These are phyloP conservation scores for Sungouiella thailandica DNA, from an alignment of 805 yeast species.

Conservation along the genomic window DNA sequence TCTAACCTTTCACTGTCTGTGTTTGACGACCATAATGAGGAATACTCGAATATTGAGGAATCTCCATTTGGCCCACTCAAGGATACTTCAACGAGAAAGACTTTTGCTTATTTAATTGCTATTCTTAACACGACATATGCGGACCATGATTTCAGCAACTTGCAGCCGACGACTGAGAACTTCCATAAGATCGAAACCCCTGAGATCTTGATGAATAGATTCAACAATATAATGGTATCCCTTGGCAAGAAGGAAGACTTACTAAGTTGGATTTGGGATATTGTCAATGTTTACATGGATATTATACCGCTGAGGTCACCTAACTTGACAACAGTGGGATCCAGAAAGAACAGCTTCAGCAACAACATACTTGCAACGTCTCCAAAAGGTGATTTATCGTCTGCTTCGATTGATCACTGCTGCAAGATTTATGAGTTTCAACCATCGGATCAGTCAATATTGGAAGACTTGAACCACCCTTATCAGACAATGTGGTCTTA, in stretches of 20 bases:
- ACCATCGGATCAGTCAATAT: slow-evolving; percentile 55
- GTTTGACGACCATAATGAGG: slow-evolving; percentile 8
- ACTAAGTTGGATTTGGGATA: slow-evolving; percentile 79
- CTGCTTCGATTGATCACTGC: slow-evolving; percentile 19
- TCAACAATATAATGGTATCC: slow-evolving; percentile 69
- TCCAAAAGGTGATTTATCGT: slow-evolving; percentile 8
- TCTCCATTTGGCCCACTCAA: slow-evolving; percentile 92
- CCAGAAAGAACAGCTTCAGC: slow-evolving; percentile 25
- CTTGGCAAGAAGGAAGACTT: slow-evolving; percentile 39
- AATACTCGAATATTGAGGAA: slow-evolving; percentile 27
- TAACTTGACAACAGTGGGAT: slow-evolving; percentile 15
- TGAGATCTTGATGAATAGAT: slow-evolving; percentile 53
- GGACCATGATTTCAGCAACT: slow-evolving; percentile 86
- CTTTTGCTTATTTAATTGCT: slow-evolving; percentile 86
- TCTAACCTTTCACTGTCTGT: slow-evolving; percentile 10
- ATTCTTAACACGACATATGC: slow-evolving; percentile 91
- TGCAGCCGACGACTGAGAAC: slow-evolving; percentile 72
- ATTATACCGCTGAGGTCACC: slow-evolving; percentile 34
- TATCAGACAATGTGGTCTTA: slow-evolving; percentile 60
- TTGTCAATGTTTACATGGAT: slow-evolving; percentile 78
- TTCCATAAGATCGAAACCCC: slow-evolving; percentile 31
- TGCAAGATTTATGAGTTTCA: slow-evolving; percentile 63
- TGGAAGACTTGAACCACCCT: slow-evolving; percentile 51
- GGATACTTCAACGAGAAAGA: slow-evolving; percentile 78
- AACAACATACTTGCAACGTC: slow-evolving; percentile 3